A percentile compares a stretch with the other conserved stretches of the same genome.
phyloP scores from a whole-genome alignment of 2,329 filamentous ascomycete species.

The Penicillium oxalicum region DNA sequence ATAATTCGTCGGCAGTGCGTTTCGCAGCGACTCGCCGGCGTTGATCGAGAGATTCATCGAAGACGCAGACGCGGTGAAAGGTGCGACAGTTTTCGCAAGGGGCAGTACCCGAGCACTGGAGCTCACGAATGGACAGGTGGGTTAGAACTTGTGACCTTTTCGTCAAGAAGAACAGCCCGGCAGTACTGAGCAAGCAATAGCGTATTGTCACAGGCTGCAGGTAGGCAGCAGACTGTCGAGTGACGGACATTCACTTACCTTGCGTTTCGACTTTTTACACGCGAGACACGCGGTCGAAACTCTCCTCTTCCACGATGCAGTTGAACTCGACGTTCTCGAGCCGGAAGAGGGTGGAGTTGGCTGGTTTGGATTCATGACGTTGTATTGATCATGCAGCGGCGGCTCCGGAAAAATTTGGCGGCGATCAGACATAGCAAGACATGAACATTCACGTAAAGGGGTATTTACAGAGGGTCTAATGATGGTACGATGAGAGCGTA shows the following conservation, averaged over 20 bases:
- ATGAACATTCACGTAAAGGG: neutral
- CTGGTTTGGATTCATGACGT: slow-evolving; percentile 8
- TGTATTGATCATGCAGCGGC: slow-evolving; percentile 15
- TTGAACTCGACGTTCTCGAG: neutral
- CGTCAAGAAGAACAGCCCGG: no score
- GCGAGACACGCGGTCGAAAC: slow-evolving; percentile 37
- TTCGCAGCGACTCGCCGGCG: slow-evolving; percentile 38
- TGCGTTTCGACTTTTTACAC: slow-evolving; percentile 39
- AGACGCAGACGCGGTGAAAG: slow-evolving; percentile 40
- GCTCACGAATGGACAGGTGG: neutral
- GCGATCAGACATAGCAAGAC: slow-evolving; percentile 17
- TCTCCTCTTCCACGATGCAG: slow-evolving; percentile 28
- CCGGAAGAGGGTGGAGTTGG: neutral
- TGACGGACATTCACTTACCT: slow-evolving; percentile 16
- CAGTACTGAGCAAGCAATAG: neutral
- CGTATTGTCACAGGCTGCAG: neutral
- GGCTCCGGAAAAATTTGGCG: slow-evolving; percentile 24
- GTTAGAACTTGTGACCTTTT: slow-evolving; percentile 7
- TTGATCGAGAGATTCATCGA: slow-evolving; percentile 57
- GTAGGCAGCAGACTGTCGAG: no score
- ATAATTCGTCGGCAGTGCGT: slow-evolving; percentile 36
- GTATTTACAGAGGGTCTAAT: neutral
- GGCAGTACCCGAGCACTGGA: slow-evolving; percentile 30
- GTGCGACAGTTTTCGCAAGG: slow-evolving; percentile 37
- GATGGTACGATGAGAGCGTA: neutral